Evolutionary conservation across 305 asterid species (phyloP), one percentile per base, ranked within the genome.

Genomic region (Fraxinus albicans): DNA sequence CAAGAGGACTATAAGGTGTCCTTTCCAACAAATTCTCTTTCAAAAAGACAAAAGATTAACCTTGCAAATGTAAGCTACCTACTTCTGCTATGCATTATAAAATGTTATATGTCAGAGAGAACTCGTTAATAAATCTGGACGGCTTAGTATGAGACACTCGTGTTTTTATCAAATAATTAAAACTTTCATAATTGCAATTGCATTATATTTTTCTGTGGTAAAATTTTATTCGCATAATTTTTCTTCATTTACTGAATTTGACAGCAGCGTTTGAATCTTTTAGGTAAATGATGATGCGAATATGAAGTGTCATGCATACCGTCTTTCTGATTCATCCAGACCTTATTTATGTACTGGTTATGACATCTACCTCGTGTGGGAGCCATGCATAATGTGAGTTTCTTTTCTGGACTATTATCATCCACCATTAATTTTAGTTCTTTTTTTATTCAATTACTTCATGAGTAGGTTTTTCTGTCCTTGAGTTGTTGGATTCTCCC

Each of bases 301-400:
- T 76, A 74, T 78, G 73, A 88, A 88, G 10, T 73, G 73, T 74
- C 75, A 81, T 21, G 72, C 8, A 27, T 87, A 86, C 53, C 87
- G 85, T 47, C 67, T 34, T 38, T 84, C 88, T 9, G 88, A 88
- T 81, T 78, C 91, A 1, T 80, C 78, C 12, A 89, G 89, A 79
- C 98, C 99, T 83, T 96, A 96, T 85, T 86, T 93, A 89, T 96
- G 98, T 81, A 96, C 99, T 2, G 99, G 98, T 81, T 93, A 90
- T 77, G 98, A 96, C 89, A 90, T 96, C 85, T 96, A 91, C 88
- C 92, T 96, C 81, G 95, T 89, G 70, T 96, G 98, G 99, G 99
- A 96, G 88, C 98, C 99, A n/a, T 96, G 98, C 84, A 80, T 86
- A 4, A 92, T 94, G 98, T 47, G 58, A 47, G 58, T 47, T 47